Evolutionary conservation across 2,329 filamentous ascomycete genomes (phyloP).

Genomic region (Colletotrichum navitas): DNA sequence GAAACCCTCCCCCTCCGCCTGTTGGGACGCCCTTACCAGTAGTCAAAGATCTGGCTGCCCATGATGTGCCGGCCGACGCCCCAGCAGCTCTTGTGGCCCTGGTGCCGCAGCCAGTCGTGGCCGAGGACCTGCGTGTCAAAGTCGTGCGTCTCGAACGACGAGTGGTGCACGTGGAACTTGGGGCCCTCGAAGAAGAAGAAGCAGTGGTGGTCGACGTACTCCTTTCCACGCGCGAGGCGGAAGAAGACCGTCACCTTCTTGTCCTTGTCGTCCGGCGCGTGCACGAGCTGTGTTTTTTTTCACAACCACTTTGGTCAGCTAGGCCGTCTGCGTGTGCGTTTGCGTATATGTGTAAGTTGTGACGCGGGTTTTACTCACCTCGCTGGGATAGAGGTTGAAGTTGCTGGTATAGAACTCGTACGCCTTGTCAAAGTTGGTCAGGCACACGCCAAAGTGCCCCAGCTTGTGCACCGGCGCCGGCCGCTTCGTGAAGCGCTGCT

Average conservation of each 20-base stretch:
- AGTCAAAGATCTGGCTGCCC: conserved; percentile 75
- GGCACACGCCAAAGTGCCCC: conserved; percentile 67
- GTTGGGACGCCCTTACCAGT: conserved; percentile 43
- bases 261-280: conserved; percentile 39
- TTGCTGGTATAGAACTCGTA: conserved; percentile 63
- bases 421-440: conserved; percentile 62
- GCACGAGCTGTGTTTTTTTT: conserved; percentile 38
- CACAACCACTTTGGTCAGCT: background rate
- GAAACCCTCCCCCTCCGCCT: no score
- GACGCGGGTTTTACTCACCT: conserved; percentile 50
- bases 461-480: conserved; percentile 65
- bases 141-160: conserved; percentile 77
- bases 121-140: conserved; percentile 78
- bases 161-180: conserved; percentile 73
- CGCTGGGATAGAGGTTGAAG: conserved; percentile 66
- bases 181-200: conserved; percentile 65
- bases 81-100: conserved; percentile 76
- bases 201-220: conserved; percentile 63
- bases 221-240: conserved; percentile 58
- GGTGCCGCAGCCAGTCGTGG: conserved; percentile 75
- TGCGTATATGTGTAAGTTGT: no score
- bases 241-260: conserved; percentile 61
- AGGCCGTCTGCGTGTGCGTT: background rate
- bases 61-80: conserved; percentile 78
- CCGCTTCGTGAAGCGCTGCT: conserved; percentile 63